These are phyloP conservation scores for Phytophthora megakarya DNA, from an alignment of 352 stramenopile species.

Conservation along the genomic window DNA sequence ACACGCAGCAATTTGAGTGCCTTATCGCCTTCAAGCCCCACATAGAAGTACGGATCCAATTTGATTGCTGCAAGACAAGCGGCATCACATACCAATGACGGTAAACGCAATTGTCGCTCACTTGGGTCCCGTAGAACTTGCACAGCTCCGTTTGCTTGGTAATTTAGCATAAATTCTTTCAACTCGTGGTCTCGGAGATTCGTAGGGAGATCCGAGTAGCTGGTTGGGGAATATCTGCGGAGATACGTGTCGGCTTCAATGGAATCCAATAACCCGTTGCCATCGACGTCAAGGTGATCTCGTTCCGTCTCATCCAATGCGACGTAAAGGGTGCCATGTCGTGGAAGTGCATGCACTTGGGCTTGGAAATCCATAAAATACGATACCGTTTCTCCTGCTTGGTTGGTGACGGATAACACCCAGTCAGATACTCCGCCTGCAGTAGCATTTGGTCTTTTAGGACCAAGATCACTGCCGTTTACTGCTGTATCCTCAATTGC, in stretches of 20 bases:
- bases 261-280: conserved; percentile 59
- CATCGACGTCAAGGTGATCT: conserved; percentile 67
- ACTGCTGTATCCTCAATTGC: conserved; percentile 46
- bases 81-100: conserved; percentile 52
- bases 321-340: conserved; percentile 72
- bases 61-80: conserved; percentile 47
- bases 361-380: conserved; percentile 79
- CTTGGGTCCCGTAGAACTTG: conserved; percentile 55
- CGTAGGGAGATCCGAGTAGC: conserved; percentile 46
- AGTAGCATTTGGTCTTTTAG: conserved; percentile 27
- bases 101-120: conserved; percentile 56
- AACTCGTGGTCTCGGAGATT: conserved; percentile 49
- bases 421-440: conserved; percentile 76
- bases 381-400: conserved; percentile 47
- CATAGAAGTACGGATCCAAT: conserved; percentile 67
- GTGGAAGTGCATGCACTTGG: conserved; percentile 62
- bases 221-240: conserved; percentile 49
- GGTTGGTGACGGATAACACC: conserved; percentile 67
- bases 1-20: conserved; percentile 53
- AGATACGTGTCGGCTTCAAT: conserved; percentile 63
- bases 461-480: conserved; percentile 12
- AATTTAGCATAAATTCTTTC: conserved; percentile 53
- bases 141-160: conserved; percentile 49
- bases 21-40: conserved; percentile 50
- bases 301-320: conserved; percentile 55